A percentile compares a stretch with the other conserved stretches of the same genome.
phyloP scores from a whole-genome alignment of 2,329 filamentous ascomycete species.

The Ophiostoma ulmi region DNA sequence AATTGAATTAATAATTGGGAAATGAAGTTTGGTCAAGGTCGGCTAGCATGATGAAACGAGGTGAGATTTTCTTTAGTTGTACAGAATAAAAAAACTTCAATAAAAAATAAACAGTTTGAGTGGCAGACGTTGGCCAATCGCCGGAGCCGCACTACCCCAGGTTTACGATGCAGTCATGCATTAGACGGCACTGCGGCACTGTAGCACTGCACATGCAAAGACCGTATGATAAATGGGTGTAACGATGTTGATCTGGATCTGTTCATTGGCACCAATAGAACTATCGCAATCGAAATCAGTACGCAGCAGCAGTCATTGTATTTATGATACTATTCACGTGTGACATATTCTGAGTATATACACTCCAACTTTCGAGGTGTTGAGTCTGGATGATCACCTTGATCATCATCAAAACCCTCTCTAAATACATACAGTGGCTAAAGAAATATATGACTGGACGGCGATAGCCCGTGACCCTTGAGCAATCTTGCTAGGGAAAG shows the following conservation, averaged over 20 bases:
- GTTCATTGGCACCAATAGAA: background rate
- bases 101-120: background rate
- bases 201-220: background rate
- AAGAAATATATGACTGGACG: background rate
- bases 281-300: background rate
- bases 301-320: background rate
- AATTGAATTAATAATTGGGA: background rate
- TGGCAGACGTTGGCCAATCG: background rate
- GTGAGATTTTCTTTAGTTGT: background rate
- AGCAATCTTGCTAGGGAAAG: background rate
- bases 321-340: background rate
- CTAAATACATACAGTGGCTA: too few relatives aligned
- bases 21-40: background rate
- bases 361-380: background rate
- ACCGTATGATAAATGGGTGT: background rate
- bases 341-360: background rate
- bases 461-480: background rate
- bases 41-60: background rate
- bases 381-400: too few relatives aligned
- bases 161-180: background rate
- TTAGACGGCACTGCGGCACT: background rate
- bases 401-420: background rate
- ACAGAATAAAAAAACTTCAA: background rate
- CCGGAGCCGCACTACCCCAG: slow-evolving; percentile 5
- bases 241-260: background rate